Evolutionary conservation across 331 rosid genomes (phyloP).

Genomic region (Cydonia oblonga): DNA sequence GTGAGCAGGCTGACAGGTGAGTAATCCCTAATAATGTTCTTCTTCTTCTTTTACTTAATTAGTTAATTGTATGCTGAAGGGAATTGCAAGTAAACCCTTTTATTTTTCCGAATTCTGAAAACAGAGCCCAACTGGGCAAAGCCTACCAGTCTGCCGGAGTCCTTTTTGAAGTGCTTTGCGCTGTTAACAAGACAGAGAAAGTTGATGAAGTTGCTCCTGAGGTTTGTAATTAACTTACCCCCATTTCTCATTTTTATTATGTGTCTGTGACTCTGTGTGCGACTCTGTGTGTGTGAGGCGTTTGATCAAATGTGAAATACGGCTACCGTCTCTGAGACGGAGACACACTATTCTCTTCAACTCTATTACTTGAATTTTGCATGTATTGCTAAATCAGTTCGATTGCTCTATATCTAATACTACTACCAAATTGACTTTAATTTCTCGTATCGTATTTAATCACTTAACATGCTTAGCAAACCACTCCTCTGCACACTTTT

Average conservation of each 20-base stretch:
- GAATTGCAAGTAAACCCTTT: too few species aligned
- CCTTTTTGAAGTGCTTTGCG: constrained; percentile 96
- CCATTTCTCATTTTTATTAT: not conserved
- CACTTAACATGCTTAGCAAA: too few species aligned
- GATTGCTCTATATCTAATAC: not conserved
- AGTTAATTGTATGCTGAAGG: too few species aligned
- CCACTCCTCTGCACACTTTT: too few species aligned
- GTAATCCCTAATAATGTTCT: not conserved
- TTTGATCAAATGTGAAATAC: not conserved
- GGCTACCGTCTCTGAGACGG: not conserved
- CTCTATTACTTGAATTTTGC: not conserved
- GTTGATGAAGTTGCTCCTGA: constrained; percentile 98
- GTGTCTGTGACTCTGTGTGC: not conserved
- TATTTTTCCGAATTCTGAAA: constrained; percentile 10
- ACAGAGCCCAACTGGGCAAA: constrained; percentile 91
- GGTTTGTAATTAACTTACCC: constrained; percentile 38
- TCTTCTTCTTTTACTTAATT: not conserved
- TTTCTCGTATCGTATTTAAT: too few species aligned
- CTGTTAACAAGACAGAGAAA: constrained; percentile 89
- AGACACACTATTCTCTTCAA: too few species aligned
- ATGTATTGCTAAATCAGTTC: not conserved
- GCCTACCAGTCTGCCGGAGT: constrained; percentile 93
- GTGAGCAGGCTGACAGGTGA: constrained; percentile 87
- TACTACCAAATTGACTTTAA: too few species aligned
- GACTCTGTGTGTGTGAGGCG: not conserved